Percentiles rank a stretch among this genome's conserved stretches.
Evolutionary conservation across 306 rosid species (phyloP).

Genomic region (Cucurbita moschata): DNA sequence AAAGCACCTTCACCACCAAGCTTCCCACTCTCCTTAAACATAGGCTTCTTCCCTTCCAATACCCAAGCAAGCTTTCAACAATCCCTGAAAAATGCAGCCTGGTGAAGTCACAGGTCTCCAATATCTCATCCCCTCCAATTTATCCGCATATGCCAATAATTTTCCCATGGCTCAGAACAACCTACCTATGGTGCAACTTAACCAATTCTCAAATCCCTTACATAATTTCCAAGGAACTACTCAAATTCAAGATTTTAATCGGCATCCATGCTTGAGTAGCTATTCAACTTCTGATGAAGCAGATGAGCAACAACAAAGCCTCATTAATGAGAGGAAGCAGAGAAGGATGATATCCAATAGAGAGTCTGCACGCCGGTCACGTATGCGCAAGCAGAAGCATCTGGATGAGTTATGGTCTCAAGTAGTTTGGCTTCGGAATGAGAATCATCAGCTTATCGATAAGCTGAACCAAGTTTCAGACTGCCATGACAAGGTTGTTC

Average conservation of each 20-base stretch:
- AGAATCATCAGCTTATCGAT: slow-evolving; percentile 68
- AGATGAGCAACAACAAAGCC: slow-evolving; percentile 51
- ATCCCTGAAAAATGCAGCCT: slow-evolving; percentile 43
- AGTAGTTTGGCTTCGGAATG: slow-evolving; percentile 78
- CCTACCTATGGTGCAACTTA: slow-evolving; percentile 27
- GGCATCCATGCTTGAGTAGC: slow-evolving; percentile 48
- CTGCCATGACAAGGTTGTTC: slow-evolving; percentile 39
- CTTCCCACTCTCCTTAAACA: slow-evolving; percentile 6
- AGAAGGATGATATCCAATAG: slow-evolving; percentile 88
- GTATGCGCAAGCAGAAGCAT: slow-evolving; percentile 86
- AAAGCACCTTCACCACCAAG: slow-evolving; percentile 9
- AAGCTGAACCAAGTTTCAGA: slow-evolving; percentile 61
- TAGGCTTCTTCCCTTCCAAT: not conserved
- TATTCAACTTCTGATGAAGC: slow-evolving; percentile 86
- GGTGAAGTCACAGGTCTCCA: slow-evolving; percentile 39
- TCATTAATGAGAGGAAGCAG: slow-evolving; percentile 71
- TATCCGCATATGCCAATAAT: slow-evolving; percentile 16
- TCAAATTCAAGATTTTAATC: slow-evolving; percentile 33
- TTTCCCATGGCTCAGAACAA: slow-evolving; percentile 26
- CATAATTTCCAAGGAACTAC: slow-evolving; percentile 24
- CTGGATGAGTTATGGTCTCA: slow-evolving; percentile 94
- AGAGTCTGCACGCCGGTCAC: slow-evolving; percentile 83
- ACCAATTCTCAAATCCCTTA: slow-evolving; percentile 25
- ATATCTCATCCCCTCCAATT: slow-evolving; percentile 36
- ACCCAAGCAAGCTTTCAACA: not conserved